phyloP scores from a whole-genome alignment of 202 grass and related monocot genomes.

The Carex sylvatica region DNA sequence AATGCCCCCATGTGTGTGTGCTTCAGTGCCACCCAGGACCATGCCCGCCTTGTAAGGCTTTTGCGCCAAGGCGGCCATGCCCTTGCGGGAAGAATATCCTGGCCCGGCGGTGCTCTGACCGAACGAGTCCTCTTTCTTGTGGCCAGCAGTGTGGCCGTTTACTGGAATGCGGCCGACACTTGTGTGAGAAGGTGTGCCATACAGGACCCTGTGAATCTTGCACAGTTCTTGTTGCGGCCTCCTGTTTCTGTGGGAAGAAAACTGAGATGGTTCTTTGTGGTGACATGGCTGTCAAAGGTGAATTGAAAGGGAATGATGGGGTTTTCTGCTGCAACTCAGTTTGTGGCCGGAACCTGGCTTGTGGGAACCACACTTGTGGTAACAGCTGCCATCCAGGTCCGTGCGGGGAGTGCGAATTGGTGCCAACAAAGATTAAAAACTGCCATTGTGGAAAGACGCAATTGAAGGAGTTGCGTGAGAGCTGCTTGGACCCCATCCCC shows the following conservation, averaged over 20 bases:
- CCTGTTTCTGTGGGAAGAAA: slow-evolving; percentile 77
- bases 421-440: slow-evolving; percentile 55
- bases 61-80: slow-evolving; percentile 55
- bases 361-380: slow-evolving; percentile 64
- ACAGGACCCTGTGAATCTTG: slow-evolving; percentile 62
- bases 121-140: slow-evolving; percentile 56
- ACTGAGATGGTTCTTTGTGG: slow-evolving; percentile 66
- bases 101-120: slow-evolving; percentile 61
- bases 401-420: slow-evolving; percentile 65
- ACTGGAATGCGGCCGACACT: slow-evolving; percentile 62
- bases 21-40: slow-evolving; percentile 95
- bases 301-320: slow-evolving; percentile 42
- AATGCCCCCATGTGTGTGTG: slow-evolving; percentile 83
- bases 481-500: slow-evolving; percentile 70
- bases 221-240: slow-evolving; percentile 39
- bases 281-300: slow-evolving; percentile 69
- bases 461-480: slow-evolving; percentile 51
- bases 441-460: slow-evolving; percentile 80
- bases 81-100: slow-evolving; percentile 81
- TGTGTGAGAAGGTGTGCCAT: slow-evolving; percentile 72
- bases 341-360: slow-evolving; percentile 44
- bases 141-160: slow-evolving; percentile 56
- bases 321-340: slow-evolving; percentile 71
- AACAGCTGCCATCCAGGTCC: slow-evolving; percentile 77
- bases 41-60: slow-evolving; percentile 90